Base-by-base conservation (phyloP, 2,329 filamentous ascomycete species). In the Aspergillus fumigatiaffinis region DNA sequence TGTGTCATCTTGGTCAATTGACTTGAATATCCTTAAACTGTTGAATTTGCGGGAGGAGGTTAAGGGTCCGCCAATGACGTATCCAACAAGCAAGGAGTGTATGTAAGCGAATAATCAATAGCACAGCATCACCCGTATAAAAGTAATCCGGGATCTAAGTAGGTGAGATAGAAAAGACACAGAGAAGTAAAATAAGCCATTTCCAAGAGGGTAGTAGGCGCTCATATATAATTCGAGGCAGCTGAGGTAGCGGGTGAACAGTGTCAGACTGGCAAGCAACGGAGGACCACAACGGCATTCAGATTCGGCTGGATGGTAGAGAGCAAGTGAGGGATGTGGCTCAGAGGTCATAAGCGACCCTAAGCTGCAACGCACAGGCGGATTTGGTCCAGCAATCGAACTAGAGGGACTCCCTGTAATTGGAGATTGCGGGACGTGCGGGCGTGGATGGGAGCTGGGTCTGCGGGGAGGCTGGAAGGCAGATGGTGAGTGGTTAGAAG, bases 211-310 rank as follows among this genome's bases (percentile, higher is more conserved):
- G 64, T 63, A 60, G 58, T 52, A 53, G 53, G 50, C 21, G 52
- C 58, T 61, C 61, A 65, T 71, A 71, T 69, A 70, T 73, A 69
- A 54, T 63, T 51, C 21, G 32, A 26, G 23, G 46, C 47, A 54
- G 48, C 53, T 64, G 61, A 56, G 54, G 48, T 52, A 44, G 46
- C 60, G 47, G 50, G 60, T 60, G 64, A 63, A 58, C 58, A 49
- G 54, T 54, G 55, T 52, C 53, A 52, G 56, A 52, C 52, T 26
- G 25, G 25, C 5, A 55, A 28, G 51, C 56, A 53, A 65, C 68
- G 69, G 69, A 61, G 68, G 65, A 47, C 61, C 66, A 68, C 59
- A 65, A 69, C 71, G 71, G 71, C 71, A 73, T 66, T 73, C 66
- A 68, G 58, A 53, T 56, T 72, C 69, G 69, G 70, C 60, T 71